Base-by-base conservation (phyloP, 768 basidiomycete species). In the Gymnopilus dilepis region DNA sequence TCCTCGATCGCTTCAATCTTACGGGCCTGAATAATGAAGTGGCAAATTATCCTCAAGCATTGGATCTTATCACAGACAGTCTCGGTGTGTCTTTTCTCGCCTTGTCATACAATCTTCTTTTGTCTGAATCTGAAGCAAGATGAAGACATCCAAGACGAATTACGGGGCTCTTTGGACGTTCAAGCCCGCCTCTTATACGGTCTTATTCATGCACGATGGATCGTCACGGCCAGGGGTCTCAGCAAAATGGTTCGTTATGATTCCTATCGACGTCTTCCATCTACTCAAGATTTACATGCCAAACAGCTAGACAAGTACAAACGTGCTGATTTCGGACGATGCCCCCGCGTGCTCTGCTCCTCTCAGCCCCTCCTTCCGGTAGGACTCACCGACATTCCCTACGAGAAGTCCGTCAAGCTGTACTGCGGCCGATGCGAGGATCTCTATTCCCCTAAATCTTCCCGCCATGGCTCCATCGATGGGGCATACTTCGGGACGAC, bases 391-490 rank as follows among this genome's bases (percentile, higher is more conserved):
- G 97, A 99, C 75, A 84, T 95, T n/a, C 92, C 97, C 0, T 99
- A 97, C 76, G 94, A 97, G 74, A 99, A 99, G 78, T 95, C 95
- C 30, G 97, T 99, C 73, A 99, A 99, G 74, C 90, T 99, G 52
- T 98, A 95, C 78, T 99, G 97, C 73, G 96, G 95, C 1, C 90
- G 95, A 37, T 99, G 97, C 76, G 97, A 99, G 77, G 97, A 99
- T 77, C 89, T 99, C 67, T 99, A 99, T 77, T 94, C 92, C 0
- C 97, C 97, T 37, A 99, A 99, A 75, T 95, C 93, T 1, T 95
- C 95, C 5, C 87, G 97, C 28, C 97, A 99, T 74, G 97, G 97
- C 51, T 91, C 91, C 37, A 98, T 99, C 72, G 97, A 99, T 73
- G 97, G 97, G 28, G 97, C 97, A 1, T 99, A 97, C 77, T 99